A percentile compares a stretch with the other conserved stretches of the same genome.
phyloP scores from a whole-genome alignment of 176 grass and related monocot genomes.

The Lolium multiflorum region DNA sequence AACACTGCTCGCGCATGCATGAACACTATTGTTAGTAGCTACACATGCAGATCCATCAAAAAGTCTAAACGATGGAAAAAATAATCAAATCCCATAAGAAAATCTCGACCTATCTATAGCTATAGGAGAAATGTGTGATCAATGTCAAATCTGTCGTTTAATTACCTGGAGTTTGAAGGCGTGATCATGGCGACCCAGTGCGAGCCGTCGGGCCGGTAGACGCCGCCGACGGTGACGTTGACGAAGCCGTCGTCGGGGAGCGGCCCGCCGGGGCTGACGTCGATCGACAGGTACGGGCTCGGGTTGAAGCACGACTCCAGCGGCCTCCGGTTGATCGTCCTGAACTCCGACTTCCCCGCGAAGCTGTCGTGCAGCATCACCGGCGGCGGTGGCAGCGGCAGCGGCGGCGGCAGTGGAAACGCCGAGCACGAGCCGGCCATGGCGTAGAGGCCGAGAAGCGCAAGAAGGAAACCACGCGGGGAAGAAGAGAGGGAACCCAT shows the following conservation, averaged over 20 bases:
- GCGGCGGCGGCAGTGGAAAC: neutral
- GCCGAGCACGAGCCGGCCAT: neutral
- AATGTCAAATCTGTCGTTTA: neutral
- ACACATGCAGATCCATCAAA: slow-evolving; percentile 15
- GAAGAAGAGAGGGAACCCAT: slow-evolving; percentile 19
- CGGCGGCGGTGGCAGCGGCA: neutral
- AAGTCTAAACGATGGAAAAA: neutral
- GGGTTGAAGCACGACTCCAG: slow-evolving; percentile 46
- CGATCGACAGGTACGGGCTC: slow-evolving; percentile 63
- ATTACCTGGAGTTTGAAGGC: slow-evolving; percentile 76
- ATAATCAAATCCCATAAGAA: neutral
- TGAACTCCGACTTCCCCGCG: slow-evolving; percentile 73
- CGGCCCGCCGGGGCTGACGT: slow-evolving; percentile 31
- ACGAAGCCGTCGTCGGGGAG: slow-evolving; percentile 68
- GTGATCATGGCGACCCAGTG: slow-evolving; percentile 92
- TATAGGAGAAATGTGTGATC: neutral
- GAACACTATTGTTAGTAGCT: neutral
- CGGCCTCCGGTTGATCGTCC: slow-evolving; percentile 71
- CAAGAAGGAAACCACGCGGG: neutral
- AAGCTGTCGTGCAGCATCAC: slow-evolving; percentile 48
- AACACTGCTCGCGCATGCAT: slow-evolving; percentile 50
- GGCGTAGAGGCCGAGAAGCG: slow-evolving; percentile 6
- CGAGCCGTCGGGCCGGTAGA: slow-evolving; percentile 42
- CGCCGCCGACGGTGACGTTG: slow-evolving; percentile 64
- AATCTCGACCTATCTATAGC: neutral